Percentiles rank a stretch among this genome's conserved stretches.
These are phyloP conservation scores for Akanthomyces uredinophilus DNA, from an alignment of 2,329 filamentous ascomycete species.

Conservation along the genomic window DNA sequence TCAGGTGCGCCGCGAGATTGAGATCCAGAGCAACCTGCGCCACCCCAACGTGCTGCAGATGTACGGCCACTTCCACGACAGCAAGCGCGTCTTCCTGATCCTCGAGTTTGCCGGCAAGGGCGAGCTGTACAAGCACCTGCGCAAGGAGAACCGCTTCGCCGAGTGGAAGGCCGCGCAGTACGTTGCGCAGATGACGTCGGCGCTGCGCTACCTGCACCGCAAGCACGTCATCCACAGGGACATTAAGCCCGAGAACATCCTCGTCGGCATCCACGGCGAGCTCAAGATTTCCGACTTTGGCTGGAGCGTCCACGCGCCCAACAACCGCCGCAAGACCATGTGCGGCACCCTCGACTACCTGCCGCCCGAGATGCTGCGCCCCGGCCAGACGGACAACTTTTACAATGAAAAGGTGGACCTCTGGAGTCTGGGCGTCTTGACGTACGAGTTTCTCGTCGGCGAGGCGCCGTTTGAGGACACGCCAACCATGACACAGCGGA, in stretches of 20 bases:
- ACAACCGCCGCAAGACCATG: slow-evolving; percentile 89
- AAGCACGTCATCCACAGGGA: slow-evolving; percentile 97
- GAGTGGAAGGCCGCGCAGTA: slow-evolving; percentile 86
- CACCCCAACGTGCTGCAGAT: slow-evolving; percentile 82
- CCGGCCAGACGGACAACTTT: slow-evolving; percentile 73
- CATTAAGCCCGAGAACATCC: slow-evolving; percentile 96
- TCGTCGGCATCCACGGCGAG: slow-evolving; percentile 93
- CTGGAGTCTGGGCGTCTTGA: slow-evolving; percentile 92
- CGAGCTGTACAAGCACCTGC: slow-evolving; percentile 82
- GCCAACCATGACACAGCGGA: slow-evolving; percentile 85
- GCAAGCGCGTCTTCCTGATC: slow-evolving; percentile 81
- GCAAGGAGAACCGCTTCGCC: slow-evolving; percentile 72
- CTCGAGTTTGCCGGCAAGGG: slow-evolving; percentile 82
- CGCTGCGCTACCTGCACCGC: slow-evolving; percentile 83
- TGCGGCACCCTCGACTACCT: slow-evolving; percentile 97
- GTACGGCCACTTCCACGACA: slow-evolving; percentile 85
- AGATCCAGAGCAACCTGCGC: slow-evolving; percentile 82
- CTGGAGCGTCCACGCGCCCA: slow-evolving; percentile 96
- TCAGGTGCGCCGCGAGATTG: slow-evolving; percentile 81
- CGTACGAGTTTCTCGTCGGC: slow-evolving; percentile 92
- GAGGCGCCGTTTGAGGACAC: slow-evolving; percentile 97
- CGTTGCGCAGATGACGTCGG: slow-evolving; percentile 85
- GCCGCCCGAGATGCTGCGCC: slow-evolving; percentile 94
- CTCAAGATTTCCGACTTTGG: slow-evolving; percentile 99
- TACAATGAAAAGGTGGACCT: slow-evolving; percentile 95